These are phyloP conservation scores for Penicillium sp. DNA, from an alignment of 2,329 filamentous ascomycete species.

Conservation along the genomic window DNA sequence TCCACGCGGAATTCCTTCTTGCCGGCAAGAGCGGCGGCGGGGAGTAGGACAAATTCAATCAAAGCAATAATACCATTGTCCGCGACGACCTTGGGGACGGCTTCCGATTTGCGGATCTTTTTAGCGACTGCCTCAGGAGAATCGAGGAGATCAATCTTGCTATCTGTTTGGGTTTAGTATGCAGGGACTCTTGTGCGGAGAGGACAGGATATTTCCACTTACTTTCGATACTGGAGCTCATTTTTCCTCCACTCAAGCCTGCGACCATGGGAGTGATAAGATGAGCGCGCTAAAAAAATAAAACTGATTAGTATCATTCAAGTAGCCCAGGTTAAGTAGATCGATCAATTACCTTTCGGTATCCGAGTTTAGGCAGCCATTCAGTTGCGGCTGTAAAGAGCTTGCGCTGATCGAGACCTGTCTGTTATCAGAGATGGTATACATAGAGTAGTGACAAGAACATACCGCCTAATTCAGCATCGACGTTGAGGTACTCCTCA, in stretches of 20 bases:
- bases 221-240: conserved; percentile 66
- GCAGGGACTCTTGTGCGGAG: background rate
- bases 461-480: conserved; percentile 78
- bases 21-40: conserved; percentile 52
- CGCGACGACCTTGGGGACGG: conserved; percentile 71
- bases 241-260: conserved; percentile 79
- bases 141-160: conserved; percentile 81
- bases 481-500: conserved; percentile 82
- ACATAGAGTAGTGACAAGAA: background rate
- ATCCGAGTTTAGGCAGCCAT: conserved; percentile 79
- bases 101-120: conserved; percentile 83
- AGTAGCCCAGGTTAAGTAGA: background rate
- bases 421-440: background rate
- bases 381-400: conserved; percentile 65
- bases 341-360: conserved; percentile 57
- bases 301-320: conserved; percentile 27
- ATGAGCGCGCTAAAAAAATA: conserved; percentile 57
- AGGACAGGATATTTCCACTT: background rate
- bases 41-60: conserved; percentile 82
- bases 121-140: conserved; percentile 68
- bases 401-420: conserved; percentile 28
- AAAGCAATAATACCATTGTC: conserved; percentile 86
- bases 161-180: conserved; percentile 34
- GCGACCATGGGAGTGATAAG: conserved; percentile 90
- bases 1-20: conserved; percentile 66